phyloP scores from a whole-genome alignment of 352 stramenopile species.

The Pythium inflatum region DNA sequence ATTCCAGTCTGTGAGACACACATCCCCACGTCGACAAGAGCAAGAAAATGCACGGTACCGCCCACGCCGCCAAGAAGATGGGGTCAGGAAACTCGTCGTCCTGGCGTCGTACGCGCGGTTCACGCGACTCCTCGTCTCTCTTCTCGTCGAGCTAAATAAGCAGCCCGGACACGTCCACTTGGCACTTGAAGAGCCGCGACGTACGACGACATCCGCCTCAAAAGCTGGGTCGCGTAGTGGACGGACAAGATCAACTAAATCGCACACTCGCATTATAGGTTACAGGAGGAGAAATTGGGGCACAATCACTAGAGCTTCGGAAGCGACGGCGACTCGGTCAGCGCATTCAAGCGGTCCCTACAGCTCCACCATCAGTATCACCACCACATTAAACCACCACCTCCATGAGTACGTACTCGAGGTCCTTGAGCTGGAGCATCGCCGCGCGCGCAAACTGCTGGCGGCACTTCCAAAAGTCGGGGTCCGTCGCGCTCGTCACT shows the following conservation, averaged over 20 bases:
- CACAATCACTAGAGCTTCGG: neutral
- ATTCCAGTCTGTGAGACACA: too few species aligned
- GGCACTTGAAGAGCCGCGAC: too few species aligned
- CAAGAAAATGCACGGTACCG: too few species aligned
- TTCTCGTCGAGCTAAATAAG: too few species aligned
- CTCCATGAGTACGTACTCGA: conserved; percentile 38
- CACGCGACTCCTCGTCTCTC: too few species aligned
- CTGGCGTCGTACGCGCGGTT: too few species aligned
- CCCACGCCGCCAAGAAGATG: too few species aligned
- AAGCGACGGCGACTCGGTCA: conserved; percentile 15
- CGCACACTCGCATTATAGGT: neutral
- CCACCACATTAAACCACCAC: neutral
- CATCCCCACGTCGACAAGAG: too few species aligned
- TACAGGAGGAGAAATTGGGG: neutral
- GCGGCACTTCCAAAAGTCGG: conserved; percentile 48
- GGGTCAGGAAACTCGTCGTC: too few species aligned
- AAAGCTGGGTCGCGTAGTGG: too few species aligned
- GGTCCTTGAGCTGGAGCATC: conserved; percentile 39
- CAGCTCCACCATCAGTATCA: neutral
- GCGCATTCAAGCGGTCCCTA: conserved; percentile 28
- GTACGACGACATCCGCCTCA: too few species aligned
- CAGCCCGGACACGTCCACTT: too few species aligned
- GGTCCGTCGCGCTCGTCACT: conserved; percentile 31
- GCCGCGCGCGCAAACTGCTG: conserved; percentile 37
- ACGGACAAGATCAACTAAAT: neutral